Percentiles rank a stretch among this genome's conserved stretches.
Evolutionary conservation across 2,329 filamentous ascomycete species (phyloP).

Genomic region (Colletotrichum tanaceti): DNA sequence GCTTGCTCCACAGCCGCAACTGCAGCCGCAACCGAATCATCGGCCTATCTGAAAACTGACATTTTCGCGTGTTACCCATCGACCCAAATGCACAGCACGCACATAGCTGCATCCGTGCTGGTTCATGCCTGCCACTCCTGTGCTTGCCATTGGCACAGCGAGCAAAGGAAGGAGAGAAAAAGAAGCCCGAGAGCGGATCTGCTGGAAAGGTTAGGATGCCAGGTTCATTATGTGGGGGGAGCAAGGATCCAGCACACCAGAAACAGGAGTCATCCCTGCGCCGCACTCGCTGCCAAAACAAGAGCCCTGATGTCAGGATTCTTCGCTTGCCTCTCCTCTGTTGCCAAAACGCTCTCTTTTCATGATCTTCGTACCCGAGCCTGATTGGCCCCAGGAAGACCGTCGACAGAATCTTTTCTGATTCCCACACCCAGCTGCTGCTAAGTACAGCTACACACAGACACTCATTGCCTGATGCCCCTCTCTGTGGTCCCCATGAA

Average conservation of each 20-base stretch:
- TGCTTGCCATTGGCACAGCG: slow-evolving; percentile 31
- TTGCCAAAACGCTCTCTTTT: slow-evolving; percentile 48
- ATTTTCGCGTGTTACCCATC: slow-evolving; percentile 5
- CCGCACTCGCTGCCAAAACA: slow-evolving; percentile 44
- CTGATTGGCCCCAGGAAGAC: slow-evolving; percentile 43
- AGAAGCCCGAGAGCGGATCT: slow-evolving; percentile 43
- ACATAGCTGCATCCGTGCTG: slow-evolving; percentile 29
- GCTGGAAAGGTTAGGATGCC: slow-evolving; percentile 40
- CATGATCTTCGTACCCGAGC: slow-evolving; percentile 47
- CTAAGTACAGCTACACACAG: neutral
- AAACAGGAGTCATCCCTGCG: slow-evolving; percentile 43
- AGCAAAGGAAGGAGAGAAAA: slow-evolving; percentile 19
- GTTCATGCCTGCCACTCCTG: slow-evolving; percentile 33
- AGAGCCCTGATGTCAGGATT: slow-evolving; percentile 46
- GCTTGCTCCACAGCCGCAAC: slow-evolving; percentile 5
- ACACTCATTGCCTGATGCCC: slow-evolving; percentile 38
- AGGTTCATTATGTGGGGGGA: slow-evolving; percentile 44
- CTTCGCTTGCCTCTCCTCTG: slow-evolving; percentile 42
- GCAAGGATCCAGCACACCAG: slow-evolving; percentile 44
- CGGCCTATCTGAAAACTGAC: slow-evolving; percentile 28
- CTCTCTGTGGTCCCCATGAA: slow-evolving; percentile 36
- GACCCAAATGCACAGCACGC: slow-evolving; percentile 12
- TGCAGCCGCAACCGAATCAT: slow-evolving; percentile 7
- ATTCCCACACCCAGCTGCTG: slow-evolving; percentile 37
- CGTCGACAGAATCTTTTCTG: slow-evolving; percentile 42